Evolutionary conservation across 1,139 yeast genomes (phyloP).

Genomic region (Protomyces gravidus): DNA sequence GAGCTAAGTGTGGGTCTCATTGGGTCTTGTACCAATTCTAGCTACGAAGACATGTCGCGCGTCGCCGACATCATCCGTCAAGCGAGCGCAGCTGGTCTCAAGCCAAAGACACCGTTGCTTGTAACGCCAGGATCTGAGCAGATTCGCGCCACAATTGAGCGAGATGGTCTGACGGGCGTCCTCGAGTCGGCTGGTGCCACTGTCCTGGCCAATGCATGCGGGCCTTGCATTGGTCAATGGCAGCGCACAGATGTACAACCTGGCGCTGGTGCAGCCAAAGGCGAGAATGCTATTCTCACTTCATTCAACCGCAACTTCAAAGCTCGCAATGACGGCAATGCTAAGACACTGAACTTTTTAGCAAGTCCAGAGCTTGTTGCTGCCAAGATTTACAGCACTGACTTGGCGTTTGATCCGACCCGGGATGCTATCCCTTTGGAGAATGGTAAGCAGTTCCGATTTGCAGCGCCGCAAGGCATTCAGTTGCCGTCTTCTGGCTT

Average conservation of each 20-base stretch:
- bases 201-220: constrained; percentile 95
- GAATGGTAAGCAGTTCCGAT: constrained; percentile 67
- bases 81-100: constrained; percentile 78
- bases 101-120: constrained; percentile 85
- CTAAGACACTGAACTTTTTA: constrained; percentile 91
- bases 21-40: constrained; percentile 96
- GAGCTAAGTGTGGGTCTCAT: constrained; percentile 82
- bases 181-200: constrained; percentile 82
- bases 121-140: constrained; percentile 99
- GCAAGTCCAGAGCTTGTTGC: constrained; percentile 97
- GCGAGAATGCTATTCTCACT: constrained; percentile 80
- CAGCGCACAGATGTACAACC: constrained; percentile 71
- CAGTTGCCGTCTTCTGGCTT: constrained; percentile 82
- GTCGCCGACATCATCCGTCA: constrained; percentile 82
- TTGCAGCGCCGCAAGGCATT: constrained; percentile 71
- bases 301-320: constrained; percentile 95
- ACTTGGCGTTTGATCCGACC: constrained; percentile 80
- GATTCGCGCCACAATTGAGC: constrained; percentile 91
- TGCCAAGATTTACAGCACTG: constrained; percentile 91
- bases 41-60: constrained; percentile 96
- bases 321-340: constrained; percentile 96
- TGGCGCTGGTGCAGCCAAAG: constrained; percentile 12
- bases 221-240: constrained; percentile 99
- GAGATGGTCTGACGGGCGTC: constrained; percentile 80
- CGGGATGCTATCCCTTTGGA: constrained; percentile 65